Conservation (phyloP, 1,139 yeast genomes). For the Hyphopichia khmerensis region DNA sequence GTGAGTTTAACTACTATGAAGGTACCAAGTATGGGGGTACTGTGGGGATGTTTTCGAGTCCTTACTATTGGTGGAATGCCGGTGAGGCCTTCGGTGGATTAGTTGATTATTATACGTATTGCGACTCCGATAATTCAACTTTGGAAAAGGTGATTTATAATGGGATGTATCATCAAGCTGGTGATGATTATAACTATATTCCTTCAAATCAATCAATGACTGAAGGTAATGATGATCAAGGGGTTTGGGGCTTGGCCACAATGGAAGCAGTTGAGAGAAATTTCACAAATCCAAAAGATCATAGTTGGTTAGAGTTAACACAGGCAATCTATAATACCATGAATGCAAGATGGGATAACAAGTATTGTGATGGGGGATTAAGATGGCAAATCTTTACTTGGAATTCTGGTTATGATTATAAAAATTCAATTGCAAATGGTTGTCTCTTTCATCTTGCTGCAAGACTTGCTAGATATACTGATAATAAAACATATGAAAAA, state of each 20-base stretch:
- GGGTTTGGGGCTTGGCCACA: slow-evolving; percentile 64
- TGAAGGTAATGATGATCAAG: slow-evolving; percentile 74
- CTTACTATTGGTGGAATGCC: slow-evolving; percentile 75
- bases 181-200: slow-evolving; percentile 50
- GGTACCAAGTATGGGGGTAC: slow-evolving; percentile 55
- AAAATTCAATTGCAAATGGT: slow-evolving; percentile 77
- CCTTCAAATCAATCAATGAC: slow-evolving; percentile 61
- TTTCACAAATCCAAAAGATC: slow-evolving; percentile 48
- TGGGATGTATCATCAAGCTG: slow-evolving; percentile 53
- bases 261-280: slow-evolving; percentile 64
- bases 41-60: slow-evolving; percentile 57
- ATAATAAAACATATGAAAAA: slow-evolving; percentile 58
- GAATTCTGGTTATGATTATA: slow-evolving; percentile 76
- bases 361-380: slow-evolving; percentile 69
- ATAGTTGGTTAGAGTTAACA: slow-evolving; percentile 68
- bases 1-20: slow-evolving; percentile 58
- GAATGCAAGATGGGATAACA: slow-evolving; percentile 71
- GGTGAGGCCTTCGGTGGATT: slow-evolving; percentile 68
- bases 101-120: slow-evolving; percentile 50
- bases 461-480: slow-evolving; percentile 70
- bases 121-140: slow-evolving; percentile 43
- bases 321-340: slow-evolving; percentile 78
- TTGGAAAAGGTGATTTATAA: slow-evolving; percentile 38
- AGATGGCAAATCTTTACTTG: slow-evolving; percentile 84
- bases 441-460: slow-evolving; percentile 77